Evolutionary conservation across 805 yeast species (phyloP).

Genomic region (Grigorovia humatica): DNA sequence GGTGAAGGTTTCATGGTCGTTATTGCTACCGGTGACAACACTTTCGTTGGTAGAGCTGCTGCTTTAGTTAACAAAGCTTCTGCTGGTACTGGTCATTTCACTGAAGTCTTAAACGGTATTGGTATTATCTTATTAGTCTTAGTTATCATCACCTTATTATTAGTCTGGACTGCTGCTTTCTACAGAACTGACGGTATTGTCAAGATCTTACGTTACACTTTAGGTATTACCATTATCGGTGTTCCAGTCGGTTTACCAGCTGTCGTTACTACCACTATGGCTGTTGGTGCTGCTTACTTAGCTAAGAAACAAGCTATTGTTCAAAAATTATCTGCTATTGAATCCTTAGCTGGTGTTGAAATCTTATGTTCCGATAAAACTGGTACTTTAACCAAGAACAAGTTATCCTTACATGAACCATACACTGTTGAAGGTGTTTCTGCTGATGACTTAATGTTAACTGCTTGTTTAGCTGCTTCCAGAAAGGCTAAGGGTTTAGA

Average conservation of each 20-base stretch:
- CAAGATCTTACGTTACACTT: slow-evolving; percentile 78
- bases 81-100: slow-evolving; percentile 90
- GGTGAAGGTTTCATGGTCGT: slow-evolving; percentile 94
- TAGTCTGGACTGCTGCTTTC: slow-evolving; percentile 91
- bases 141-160: slow-evolving; percentile 75
- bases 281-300: slow-evolving; percentile 98
- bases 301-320: slow-evolving; percentile 97
- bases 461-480: slow-evolving; percentile 96
- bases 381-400: slow-evolving; percentile 96
- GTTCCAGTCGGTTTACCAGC: slow-evolving; percentile 99
- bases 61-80: slow-evolving; percentile 91
- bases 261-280: slow-evolving; percentile 97
- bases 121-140: slow-evolving; percentile 86
- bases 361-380: slow-evolving; percentile 96
- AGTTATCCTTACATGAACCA: slow-evolving; percentile 91
- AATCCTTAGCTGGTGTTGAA: slow-evolving; percentile 95
- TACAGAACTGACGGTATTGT: slow-evolving; percentile 85
- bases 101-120: slow-evolving; percentile 95
- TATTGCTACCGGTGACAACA: slow-evolving; percentile 90
- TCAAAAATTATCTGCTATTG: slow-evolving; percentile 92
- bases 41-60: slow-evolving; percentile 96
- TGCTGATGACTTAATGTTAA: slow-evolving; percentile 90
- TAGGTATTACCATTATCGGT: slow-evolving; percentile 94
- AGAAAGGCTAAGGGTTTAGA: slow-evolving; percentile 97
- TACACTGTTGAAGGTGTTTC: slow-evolving; percentile 97